phyloP scores from a whole-genome alignment of 495 filamentous ascomycete species.

The Aspergillus kassunensis region DNA sequence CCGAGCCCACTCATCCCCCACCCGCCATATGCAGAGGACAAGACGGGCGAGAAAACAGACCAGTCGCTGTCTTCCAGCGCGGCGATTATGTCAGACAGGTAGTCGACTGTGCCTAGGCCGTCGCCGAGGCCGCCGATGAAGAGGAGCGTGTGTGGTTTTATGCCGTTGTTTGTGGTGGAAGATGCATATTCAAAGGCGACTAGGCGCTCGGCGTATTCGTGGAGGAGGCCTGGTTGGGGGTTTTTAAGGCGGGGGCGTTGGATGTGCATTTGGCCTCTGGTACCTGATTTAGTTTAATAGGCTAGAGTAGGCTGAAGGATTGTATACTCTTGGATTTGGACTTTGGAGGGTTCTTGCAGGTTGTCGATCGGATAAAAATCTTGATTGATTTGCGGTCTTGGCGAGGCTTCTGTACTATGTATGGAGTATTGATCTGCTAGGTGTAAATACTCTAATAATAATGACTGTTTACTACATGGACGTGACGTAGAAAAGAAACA shows the following conservation, averaged over 20 bases:
- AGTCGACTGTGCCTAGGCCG: slow-evolving; percentile 61
- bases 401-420: too few species aligned
- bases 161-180: not conserved
- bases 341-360: too few species aligned
- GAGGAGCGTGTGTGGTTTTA: slow-evolving; percentile 6
- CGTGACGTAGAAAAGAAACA: too few species aligned
- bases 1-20: slow-evolving; percentile 65
- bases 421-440: too few species aligned
- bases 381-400: too few species aligned
- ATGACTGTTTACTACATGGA: too few species aligned
- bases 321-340: too few species aligned
- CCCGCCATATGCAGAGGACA: slow-evolving; percentile 59
- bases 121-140: slow-evolving; percentile 66
- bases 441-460: too few species aligned
- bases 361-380: too few species aligned
- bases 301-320: too few species aligned
- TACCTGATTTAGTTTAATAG: too few species aligned
- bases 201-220: slow-evolving; percentile 32
- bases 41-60: slow-evolving; percentile 53
- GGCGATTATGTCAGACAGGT: slow-evolving; percentile 41
- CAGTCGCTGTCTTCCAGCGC: slow-evolving; percentile 53
- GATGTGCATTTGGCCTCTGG: not conserved
- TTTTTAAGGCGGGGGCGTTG: not conserved
- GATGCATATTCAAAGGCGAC: slow-evolving; percentile 6
- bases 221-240: not conserved